Percentiles rank a stretch among this genome's conserved stretches.
Conservation (phyloP, 768 basidiomycete species). For the Collybiopsis luxurians region DNA sequence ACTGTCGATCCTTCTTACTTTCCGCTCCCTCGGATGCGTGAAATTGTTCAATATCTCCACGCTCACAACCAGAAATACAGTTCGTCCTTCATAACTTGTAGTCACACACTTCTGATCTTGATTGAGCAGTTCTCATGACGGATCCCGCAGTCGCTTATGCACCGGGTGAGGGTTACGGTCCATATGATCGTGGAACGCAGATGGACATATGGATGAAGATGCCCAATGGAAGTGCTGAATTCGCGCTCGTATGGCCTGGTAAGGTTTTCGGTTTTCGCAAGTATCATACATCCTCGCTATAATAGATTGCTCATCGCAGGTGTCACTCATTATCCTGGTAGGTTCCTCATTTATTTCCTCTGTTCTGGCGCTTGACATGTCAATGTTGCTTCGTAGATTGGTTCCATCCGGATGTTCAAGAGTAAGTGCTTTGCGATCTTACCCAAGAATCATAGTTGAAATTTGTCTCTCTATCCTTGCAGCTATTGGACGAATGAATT, state of each 20-base stretch:
- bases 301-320: conserved; percentile 24
- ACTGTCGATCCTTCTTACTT: conserved; percentile 70
- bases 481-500: conserved; percentile 69
- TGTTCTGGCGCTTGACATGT: no score
- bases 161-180: conserved; percentile 37
- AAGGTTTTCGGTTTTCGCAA: conserved; percentile 9
- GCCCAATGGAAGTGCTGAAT: conserved; percentile 52
- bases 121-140: no score
- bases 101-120: no score
- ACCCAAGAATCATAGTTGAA: background rate
- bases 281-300: background rate
- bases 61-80: conserved; percentile 55
- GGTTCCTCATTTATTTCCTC: conserved; percentile 1
- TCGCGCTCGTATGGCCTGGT: conserved; percentile 69
- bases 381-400: conserved; percentile 39
- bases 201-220: conserved; percentile 62
- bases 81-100: no score
- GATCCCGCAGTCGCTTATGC: no score
- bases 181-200: conserved; percentile 28
- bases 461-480: background rate
- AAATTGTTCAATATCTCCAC: conserved; percentile 63
- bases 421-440: conserved; percentile 29
- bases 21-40: conserved; percentile 58
- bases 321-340: conserved; percentile 57
- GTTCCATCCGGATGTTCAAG: conserved; percentile 53